A percentile compares a stretch with the other conserved stretches of the same genome.
phyloP scores from a whole-genome alignment of 2,329 filamentous ascomycete species.

The Metarhizium rileyi region DNA sequence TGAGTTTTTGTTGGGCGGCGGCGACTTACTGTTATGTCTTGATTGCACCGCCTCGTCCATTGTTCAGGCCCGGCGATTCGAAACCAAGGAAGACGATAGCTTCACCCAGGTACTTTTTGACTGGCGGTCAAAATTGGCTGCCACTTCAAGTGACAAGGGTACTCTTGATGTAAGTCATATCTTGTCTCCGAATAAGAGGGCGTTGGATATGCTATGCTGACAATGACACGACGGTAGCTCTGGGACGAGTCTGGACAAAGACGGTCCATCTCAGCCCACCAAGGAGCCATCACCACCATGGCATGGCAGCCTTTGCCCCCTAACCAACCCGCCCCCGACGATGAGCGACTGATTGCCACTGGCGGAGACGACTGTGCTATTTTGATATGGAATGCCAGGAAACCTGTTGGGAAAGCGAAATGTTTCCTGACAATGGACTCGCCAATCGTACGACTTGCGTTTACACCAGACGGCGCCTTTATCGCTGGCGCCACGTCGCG shows the following conservation, averaged over 20 bases:
- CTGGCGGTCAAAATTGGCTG: constrained; percentile 39
- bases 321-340: constrained; percentile 26
- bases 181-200: neutral
- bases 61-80: constrained; percentile 35
- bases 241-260: constrained; percentile 46
- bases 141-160: constrained; percentile 51
- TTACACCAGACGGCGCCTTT: constrained; percentile 54
- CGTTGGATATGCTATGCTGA: neutral
- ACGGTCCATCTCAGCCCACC: constrained; percentile 48
- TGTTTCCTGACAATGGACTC: constrained; percentile 52
- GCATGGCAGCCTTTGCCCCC: constrained; percentile 47
- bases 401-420: constrained; percentile 43
- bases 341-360: constrained; percentile 50
- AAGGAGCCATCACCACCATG: constrained; percentile 46
- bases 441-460: constrained; percentile 48
- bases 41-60: constrained; percentile 38
- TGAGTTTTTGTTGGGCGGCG: constrained; percentile 50
- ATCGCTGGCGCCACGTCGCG: constrained; percentile 51
- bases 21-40: constrained; percentile 41
- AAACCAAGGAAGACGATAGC: constrained; percentile 42
- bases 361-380: constrained; percentile 55
- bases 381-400: constrained; percentile 51
- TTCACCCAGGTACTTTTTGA: constrained; percentile 50
- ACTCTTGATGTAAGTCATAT: constrained; percentile 45
- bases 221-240: constrained; percentile 27